These are phyloP conservation scores for Nidularia pulvinata DNA, from an alignment of 768 basidiomycete genomes.

Conservation along the genomic window DNA sequence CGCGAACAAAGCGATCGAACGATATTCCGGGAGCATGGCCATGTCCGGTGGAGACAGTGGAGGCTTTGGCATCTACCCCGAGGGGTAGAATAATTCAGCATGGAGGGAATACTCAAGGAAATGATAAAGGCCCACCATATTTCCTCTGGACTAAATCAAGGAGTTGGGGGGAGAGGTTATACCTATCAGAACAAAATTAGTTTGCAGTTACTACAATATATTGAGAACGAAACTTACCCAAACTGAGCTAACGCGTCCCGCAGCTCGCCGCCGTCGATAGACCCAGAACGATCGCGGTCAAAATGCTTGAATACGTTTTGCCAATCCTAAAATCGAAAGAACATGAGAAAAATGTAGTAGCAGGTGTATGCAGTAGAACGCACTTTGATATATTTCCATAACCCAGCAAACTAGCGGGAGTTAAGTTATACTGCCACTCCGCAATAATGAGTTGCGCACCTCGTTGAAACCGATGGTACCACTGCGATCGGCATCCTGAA, in stretches of 20 bases:
- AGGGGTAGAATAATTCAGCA: conserved; percentile 26
- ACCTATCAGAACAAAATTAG: conserved; percentile 28
- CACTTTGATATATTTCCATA: conserved; percentile 83
- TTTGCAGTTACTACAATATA: too few species aligned
- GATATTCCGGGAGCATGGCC: conserved; percentile 57
- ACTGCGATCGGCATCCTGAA: conserved; percentile 66
- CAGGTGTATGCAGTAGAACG: neutral
- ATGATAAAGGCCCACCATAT: conserved; percentile 54
- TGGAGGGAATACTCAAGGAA: conserved; percentile 5
- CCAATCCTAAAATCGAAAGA: conserved; percentile 61
- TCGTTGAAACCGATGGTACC: conserved; percentile 84
- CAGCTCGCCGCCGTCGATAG: conserved; percentile 73
- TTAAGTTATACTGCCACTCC: conserved; percentile 9
- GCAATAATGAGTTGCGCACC: conserved; percentile 28
- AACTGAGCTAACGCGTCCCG: conserved; percentile 71
- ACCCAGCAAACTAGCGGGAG: conserved; percentile 55
- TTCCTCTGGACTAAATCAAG: conserved; percentile 72
- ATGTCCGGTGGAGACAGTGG: conserved; percentile 25
- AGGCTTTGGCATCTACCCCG: conserved; percentile 60
- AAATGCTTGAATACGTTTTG: conserved; percentile 84
- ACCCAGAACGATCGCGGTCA: conserved; percentile 81
- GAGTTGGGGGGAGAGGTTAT: conserved; percentile 66
- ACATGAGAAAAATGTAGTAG: neutral
- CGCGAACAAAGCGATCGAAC: conserved; percentile 87
- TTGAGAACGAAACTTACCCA: conserved; percentile 60